Evolutionary conservation across 1,284 basidiomycete species (phyloP).

Genomic region (Entoloma clypeatum): DNA sequence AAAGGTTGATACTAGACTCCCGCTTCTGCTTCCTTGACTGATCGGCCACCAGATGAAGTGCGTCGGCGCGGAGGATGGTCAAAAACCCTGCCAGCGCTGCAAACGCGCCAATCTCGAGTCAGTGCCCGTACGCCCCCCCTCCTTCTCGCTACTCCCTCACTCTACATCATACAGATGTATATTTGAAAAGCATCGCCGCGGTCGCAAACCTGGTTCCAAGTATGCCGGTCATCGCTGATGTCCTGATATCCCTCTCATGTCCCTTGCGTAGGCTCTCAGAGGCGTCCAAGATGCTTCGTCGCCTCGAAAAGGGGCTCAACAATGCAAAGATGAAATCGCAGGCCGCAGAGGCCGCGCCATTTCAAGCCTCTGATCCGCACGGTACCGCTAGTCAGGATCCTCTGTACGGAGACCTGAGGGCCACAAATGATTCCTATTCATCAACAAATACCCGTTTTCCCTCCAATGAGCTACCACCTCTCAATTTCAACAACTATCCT

Average conservation of each 20-base stretch:
- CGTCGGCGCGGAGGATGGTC: constrained; percentile 78
- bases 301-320: constrained; percentile 77
- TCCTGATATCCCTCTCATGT: constrained; percentile 14
- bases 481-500: constrained; percentile 38
- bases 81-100: constrained; percentile 73
- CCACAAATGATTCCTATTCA: constrained; percentile 21
- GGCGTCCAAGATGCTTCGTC: constrained; percentile 81
- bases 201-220: constrained; percentile 87
- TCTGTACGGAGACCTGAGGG: constrained; percentile 19
- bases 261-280: constrained; percentile 61
- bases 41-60: constrained; percentile 70
- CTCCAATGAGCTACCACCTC: constrained; percentile 44
- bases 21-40: constrained; percentile 17
- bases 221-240: constrained; percentile 33
- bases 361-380: constrained; percentile 18
- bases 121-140: constrained; percentile 15
- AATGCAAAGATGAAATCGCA: constrained; percentile 69
- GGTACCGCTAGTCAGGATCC: constrained; percentile 19
- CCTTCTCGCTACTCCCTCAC: constrained; percentile 3
- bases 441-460: constrained; percentile 39
- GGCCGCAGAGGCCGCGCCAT: constrained; percentile 24
- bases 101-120: constrained; percentile 74
- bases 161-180: constrained; percentile 51
- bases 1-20: constrained; percentile 48
- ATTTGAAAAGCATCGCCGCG: constrained; percentile 82